Conservation (phyloP, 257 asterid genomes). For the Fraxinus cuspidata region DNA sequence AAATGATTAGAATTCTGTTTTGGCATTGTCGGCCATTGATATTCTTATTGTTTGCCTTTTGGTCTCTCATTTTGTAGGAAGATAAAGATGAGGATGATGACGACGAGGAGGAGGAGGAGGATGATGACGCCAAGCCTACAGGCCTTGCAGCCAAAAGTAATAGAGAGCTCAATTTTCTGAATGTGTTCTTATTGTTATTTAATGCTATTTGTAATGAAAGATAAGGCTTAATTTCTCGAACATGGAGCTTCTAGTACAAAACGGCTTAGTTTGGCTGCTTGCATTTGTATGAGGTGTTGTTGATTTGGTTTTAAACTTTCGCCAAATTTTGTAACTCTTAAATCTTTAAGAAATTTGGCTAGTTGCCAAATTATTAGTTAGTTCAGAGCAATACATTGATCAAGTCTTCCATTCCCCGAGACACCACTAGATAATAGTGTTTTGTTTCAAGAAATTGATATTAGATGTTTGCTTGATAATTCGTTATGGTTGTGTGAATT, state of each 20-base stretch:
- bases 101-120: constrained; percentile 42
- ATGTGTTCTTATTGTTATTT: background rate
- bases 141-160: constrained; percentile 79
- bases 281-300: background rate
- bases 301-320: background rate
- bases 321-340: background rate
- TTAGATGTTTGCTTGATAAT: constrained; percentile 12
- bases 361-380: background rate
- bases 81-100: constrained; percentile 51
- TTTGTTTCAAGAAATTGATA: background rate
- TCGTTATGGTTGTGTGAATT: background rate
- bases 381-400: background rate
- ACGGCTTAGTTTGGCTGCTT: background rate
- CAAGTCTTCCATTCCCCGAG: background rate
- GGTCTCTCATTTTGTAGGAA: constrained; percentile 33
- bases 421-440: background rate
- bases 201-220: background rate
- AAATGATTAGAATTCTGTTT: background rate
- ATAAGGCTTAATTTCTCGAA: background rate
- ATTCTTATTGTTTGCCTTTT: constrained; percentile 7
- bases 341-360: background rate
- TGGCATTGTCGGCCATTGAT: constrained; percentile 12
- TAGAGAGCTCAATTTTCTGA: constrained; percentile 25
- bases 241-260: background rate
- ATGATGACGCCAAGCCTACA: constrained; percentile 54